These are phyloP conservation scores for Rubia peregrina DNA, from an alignment of 305 asterid genomes.

Conservation along the genomic window DNA sequence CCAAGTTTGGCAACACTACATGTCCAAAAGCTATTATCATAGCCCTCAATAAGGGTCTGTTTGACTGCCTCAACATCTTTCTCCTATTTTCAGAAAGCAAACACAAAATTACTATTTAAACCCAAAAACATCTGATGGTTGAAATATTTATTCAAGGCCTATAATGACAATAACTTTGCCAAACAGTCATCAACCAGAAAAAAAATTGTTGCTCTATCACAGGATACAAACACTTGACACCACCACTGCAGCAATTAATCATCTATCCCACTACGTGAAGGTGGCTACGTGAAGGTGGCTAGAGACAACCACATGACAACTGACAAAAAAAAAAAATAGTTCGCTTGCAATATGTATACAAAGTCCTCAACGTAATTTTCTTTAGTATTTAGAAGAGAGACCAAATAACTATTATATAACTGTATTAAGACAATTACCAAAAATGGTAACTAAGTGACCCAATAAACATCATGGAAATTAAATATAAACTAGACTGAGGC, in stretches of 20 bases:
- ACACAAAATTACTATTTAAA: slow-evolving; percentile 12
- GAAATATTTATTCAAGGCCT: background rate
- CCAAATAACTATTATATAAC: background rate
- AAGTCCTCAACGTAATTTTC: background rate
- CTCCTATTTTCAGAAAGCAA: slow-evolving; percentile 48
- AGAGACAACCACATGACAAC: background rate
- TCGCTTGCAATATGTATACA: background rate
- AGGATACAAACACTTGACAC: background rate
- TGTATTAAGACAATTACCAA: background rate
- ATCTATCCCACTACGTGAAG: background rate
- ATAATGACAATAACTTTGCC: slow-evolving; percentile 3
- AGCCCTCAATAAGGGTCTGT: slow-evolving; percentile 61
- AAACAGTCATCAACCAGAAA: background rate
- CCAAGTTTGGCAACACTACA: slow-evolving; percentile 89
- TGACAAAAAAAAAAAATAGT: background rate
- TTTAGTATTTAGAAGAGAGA: background rate
- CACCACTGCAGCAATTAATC: background rate
- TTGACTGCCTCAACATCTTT: slow-evolving; percentile 76
- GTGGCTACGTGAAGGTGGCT: background rate
- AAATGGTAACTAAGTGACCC: background rate
- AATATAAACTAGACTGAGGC: background rate
- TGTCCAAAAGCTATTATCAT: slow-evolving; percentile 80
- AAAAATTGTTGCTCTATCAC: background rate
- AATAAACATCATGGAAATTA: background rate
- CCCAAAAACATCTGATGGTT: background rate